Conservation (phyloP, 2,329 filamentous ascomycete genomes). For the Aspergillus ochraceoroseus region DNA sequence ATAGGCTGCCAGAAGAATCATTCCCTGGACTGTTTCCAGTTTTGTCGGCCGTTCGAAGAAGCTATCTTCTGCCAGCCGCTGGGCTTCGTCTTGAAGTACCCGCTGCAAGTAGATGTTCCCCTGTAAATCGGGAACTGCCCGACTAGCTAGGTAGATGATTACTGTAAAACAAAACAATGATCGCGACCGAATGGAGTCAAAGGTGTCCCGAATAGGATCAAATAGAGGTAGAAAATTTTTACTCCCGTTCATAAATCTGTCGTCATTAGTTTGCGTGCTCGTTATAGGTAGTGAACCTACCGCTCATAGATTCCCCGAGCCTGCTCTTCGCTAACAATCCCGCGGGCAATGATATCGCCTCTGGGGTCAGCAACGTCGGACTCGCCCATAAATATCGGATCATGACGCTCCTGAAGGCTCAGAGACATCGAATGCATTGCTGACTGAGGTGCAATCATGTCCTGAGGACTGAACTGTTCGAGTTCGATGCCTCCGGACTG, state of each 20-base stretch:
- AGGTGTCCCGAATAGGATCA: constrained; percentile 36
- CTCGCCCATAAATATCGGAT: constrained; percentile 32
- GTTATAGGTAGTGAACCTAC: constrained; percentile 16
- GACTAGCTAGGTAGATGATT: constrained; percentile 35
- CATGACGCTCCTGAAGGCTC: constrained; percentile 27
- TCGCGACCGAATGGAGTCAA: constrained; percentile 35
- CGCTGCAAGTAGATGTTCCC: constrained; percentile 33
- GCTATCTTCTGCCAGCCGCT: constrained; percentile 35
- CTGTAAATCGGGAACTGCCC: constrained; percentile 31
- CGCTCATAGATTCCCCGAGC: constrained; percentile 35
- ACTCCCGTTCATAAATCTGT: constrained; percentile 31
- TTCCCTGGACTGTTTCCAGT: constrained; percentile 36
- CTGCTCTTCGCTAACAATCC: constrained; percentile 33
- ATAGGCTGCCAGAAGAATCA: constrained; percentile 36
- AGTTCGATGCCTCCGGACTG: constrained; percentile 25
- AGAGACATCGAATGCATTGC: constrained; percentile 38
- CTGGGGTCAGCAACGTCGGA: constrained; percentile 26
- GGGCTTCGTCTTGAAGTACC: constrained; percentile 35
- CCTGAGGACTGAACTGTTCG: constrained; percentile 34
- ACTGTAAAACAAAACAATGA: constrained; percentile 37
- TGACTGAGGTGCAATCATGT: constrained; percentile 36
- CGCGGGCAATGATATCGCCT: constrained; percentile 31
- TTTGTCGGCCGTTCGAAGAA: constrained; percentile 37
- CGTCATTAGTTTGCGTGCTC: background rate
- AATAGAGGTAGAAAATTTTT: constrained; percentile 35